A percentile compares a stretch with the other conserved stretches of the same genome.
Evolutionary conservation across 2,329 filamentous ascomycete species (phyloP).

Genomic region (Colletotrichum sp.): DNA sequence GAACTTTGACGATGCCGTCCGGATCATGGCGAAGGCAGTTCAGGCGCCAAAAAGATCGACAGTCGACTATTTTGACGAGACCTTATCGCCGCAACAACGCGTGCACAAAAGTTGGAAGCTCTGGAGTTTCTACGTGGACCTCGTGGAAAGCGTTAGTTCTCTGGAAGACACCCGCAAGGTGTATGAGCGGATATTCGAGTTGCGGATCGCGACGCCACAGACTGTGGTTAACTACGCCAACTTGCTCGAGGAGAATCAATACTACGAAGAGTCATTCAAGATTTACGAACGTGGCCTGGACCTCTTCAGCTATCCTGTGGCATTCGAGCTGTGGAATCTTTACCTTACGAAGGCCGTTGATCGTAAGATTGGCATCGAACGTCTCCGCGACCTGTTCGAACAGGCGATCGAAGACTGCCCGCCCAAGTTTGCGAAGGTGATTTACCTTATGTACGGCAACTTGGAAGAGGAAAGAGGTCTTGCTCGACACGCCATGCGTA

Average conservation of each 20-base stretch:
- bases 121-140: slow-evolving; percentile 98
- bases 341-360: slow-evolving; percentile 98
- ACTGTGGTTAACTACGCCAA: slow-evolving; percentile 99
- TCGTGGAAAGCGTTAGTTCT: slow-evolving; percentile 92
- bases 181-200: slow-evolving; percentile 97
- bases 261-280: slow-evolving; percentile 98
- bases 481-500: slow-evolving; percentile 96
- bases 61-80: slow-evolving; percentile 99
- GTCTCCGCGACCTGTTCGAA: slow-evolving; percentile 93
- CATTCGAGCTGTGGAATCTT: slow-evolving; percentile 98
- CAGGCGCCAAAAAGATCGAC: slow-evolving; percentile 97
- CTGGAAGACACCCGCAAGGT: slow-evolving; percentile 92
- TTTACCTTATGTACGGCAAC: slow-evolving; percentile 98
- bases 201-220: slow-evolving; percentile 96
- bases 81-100: slow-evolving; percentile 88
- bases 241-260: slow-evolving; percentile 89
- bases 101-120: slow-evolving; percentile 99
- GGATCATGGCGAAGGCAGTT: slow-evolving; percentile 96
- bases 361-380: slow-evolving; percentile 93
- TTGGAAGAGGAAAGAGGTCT: slow-evolving; percentile 95
- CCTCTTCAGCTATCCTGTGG: slow-evolving; percentile 97
- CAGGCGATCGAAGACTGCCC: slow-evolving; percentile 95
- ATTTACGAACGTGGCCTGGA: slow-evolving; percentile 95
- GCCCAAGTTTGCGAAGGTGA: slow-evolving; percentile 91
- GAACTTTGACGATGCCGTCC: slow-evolving; percentile 92